These are phyloP conservation scores for Colletotrichum falcatum DNA, from an alignment of 2,329 filamentous ascomycete species.

Conservation along the genomic window DNA sequence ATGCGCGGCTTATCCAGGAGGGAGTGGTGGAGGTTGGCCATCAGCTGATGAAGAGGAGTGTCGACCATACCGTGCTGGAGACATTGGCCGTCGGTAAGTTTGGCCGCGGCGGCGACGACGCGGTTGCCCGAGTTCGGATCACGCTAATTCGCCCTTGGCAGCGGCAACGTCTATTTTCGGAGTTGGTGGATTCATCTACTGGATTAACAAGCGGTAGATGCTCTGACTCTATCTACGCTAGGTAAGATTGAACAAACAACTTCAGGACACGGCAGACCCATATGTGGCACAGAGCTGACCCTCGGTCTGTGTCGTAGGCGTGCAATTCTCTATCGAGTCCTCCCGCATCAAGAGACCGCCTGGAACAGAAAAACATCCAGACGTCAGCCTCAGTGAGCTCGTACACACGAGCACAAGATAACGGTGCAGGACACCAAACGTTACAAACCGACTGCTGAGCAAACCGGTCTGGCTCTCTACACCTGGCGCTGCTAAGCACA, in stretches of 20 bases:
- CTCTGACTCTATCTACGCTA: rapidly evolving
- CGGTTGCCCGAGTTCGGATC: not conserved
- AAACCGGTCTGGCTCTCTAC: not conserved
- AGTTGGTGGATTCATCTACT: conserved; percentile 37
- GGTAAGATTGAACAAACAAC: not conserved
- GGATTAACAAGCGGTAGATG: conserved; percentile 29
- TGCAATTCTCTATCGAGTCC: not conserved
- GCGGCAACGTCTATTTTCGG: conserved; percentile 28
- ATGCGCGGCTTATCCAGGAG: conserved; percentile 25
- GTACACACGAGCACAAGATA: not conserved
- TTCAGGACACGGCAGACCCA: no score
- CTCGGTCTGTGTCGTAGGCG: not conserved
- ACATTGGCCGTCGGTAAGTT: conserved; percentile 35
- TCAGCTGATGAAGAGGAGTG: conserved; percentile 33
- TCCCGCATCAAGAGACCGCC: not conserved
- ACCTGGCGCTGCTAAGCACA: not conserved
- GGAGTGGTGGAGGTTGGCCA: conserved; percentile 27
- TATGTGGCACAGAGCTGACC: not conserved
- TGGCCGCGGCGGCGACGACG: not conserved
- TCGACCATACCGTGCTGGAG: conserved; percentile 37
- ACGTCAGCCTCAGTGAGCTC: not conserved
- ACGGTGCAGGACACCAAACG: conserved; percentile 12
- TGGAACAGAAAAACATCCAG: not conserved
- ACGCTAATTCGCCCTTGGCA: not conserved
- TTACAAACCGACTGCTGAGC: not conserved